Evolutionary conservation across 768 basidiomycete genomes (phyloP), one percentile per base, ranked within the genome.

Genomic region (Rhizopogon vinicolor): DNA sequence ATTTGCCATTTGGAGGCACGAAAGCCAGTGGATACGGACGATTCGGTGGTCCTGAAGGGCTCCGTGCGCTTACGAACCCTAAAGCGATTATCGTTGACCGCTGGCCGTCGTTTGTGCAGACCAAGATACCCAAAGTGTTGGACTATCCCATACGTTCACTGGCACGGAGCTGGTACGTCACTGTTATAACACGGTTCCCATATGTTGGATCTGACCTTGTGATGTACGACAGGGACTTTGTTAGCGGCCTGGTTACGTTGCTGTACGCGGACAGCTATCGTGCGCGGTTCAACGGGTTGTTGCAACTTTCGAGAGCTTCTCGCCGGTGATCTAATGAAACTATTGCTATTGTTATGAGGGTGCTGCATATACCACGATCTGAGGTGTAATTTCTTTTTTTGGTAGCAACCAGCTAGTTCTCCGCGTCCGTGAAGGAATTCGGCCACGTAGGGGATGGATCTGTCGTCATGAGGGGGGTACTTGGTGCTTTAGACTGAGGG

Each of bases 11-110:
- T 58, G 97, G 97, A 29, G 97, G 97, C 40, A 81, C 82, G 44
- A 99, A 98, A 70, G 79, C 79, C 31, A 93, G 90, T 51, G 96
- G 96, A 41, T 95, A 96, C 66, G 96, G 94, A 6, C 84, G 97
- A 58, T 97, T 99, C 62, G 91, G 89, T 60, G 97, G 97, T 25
- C 87, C 91, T 1, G 97, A 99, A 74, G 97, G 97, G 40, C 78
- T 99, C 41, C 85, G 93, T 28, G 77, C 89, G 1, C 74, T 99
- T 41, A 94, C 92, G 44, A 93, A 91, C 64, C 78, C 88, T 51
- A 99, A 99, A 68, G 88, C 88, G 13, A 83, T 99, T 49, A 83
- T 91, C 53, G 76, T 82, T 16, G 97, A 99, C 69, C 82, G 91
- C 45, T 93, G 88, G 81, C 91, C 93, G 53, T 84, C 85, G 35